A percentile compares a stretch with the other conserved stretches of the same genome.
Conservation (phyloP, 2,329 filamentous ascomycete species). For the Rosellinia necatrix region DNA sequence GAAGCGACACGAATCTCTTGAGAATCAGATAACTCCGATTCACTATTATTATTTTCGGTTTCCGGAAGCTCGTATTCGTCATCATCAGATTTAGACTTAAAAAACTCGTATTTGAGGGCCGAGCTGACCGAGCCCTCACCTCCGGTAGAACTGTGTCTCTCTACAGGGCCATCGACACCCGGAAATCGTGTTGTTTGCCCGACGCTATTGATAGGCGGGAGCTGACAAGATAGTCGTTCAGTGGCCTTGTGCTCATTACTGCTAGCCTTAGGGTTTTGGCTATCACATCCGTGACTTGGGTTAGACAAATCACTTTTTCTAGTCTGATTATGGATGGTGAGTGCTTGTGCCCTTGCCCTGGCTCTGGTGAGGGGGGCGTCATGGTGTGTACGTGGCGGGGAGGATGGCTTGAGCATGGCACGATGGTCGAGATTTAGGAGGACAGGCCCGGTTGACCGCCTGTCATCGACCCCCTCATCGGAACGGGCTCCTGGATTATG, state of each 20-base stretch:
- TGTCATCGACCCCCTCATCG: conserved; percentile 4
- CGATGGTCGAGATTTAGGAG: conserved; percentile 11
- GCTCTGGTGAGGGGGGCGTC: conserved; percentile 2
- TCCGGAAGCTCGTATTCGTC: conserved; percentile 18
- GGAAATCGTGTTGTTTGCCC: background rate
- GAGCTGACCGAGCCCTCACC: background rate
- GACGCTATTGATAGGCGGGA: background rate
- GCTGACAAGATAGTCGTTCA: background rate
- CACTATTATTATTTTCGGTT: conserved; percentile 7
- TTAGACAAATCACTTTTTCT: background rate
- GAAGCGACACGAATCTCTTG: background rate
- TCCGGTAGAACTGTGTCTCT: background rate
- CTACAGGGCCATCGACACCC: conserved; percentile 1
- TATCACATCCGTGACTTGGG: background rate
- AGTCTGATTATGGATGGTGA: background rate
- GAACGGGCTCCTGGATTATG: background rate
- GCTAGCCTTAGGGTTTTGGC: background rate
- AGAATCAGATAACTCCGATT: conserved; percentile 10
- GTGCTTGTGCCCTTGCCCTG: conserved; percentile 2
- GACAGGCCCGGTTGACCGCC: conserved; percentile 19
- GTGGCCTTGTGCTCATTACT: background rate
- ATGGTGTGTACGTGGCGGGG: background rate
- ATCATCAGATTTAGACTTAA: background rate
- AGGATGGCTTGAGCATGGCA: background rate
- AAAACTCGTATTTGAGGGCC: background rate